phyloP scores from a whole-genome alignment of 768 basidiomycete species.

The Auriculariales sp. region DNA sequence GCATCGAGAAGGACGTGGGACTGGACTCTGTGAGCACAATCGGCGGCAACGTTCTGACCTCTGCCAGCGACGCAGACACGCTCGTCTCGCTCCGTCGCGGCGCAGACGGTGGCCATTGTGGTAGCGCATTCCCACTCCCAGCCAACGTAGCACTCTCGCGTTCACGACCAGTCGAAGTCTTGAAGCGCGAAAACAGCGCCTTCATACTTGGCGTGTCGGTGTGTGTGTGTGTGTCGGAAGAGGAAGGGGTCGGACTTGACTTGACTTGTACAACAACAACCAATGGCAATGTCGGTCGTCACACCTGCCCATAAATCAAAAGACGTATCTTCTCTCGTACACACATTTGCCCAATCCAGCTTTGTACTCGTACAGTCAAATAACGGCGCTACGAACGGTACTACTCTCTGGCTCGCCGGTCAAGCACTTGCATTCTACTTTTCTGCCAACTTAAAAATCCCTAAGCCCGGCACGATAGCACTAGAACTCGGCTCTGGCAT shows the following conservation, averaged over 20 bases:
- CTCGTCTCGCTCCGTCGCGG: slow-evolving; percentile 21
- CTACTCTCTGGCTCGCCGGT: slow-evolving; percentile 71
- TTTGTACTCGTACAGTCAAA: slow-evolving; percentile 43
- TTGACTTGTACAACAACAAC: neutral
- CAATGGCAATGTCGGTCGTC: slow-evolving; percentile 11
- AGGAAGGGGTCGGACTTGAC: slow-evolving; percentile 3
- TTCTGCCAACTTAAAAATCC: slow-evolving; percentile 20
- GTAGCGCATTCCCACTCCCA: no score
- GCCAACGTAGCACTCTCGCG: slow-evolving; percentile 45
- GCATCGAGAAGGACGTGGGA: neutral
- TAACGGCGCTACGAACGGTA: slow-evolving; percentile 59
- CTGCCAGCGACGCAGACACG: slow-evolving; percentile 36
- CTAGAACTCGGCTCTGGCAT: slow-evolving; percentile 77
- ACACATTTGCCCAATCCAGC: slow-evolving; percentile 18
- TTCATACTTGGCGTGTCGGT: slow-evolving; percentile 54
- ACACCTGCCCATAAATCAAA: slow-evolving; percentile 50
- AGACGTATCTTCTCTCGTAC: no score
- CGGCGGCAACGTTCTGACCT: slow-evolving; percentile 39
- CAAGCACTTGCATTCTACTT: slow-evolving; percentile 61
- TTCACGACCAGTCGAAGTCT: slow-evolving; percentile 34
- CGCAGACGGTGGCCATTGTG: slow-evolving; percentile 46
- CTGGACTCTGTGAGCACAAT: slow-evolving; percentile 17
- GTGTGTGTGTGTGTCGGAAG: neutral
- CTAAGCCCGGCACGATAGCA: slow-evolving; percentile 16
- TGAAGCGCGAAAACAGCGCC: slow-evolving; percentile 68